phyloP scores from a whole-genome alignment of 2,329 filamentous ascomycete species.

The Microsporum audouinii region DNA sequence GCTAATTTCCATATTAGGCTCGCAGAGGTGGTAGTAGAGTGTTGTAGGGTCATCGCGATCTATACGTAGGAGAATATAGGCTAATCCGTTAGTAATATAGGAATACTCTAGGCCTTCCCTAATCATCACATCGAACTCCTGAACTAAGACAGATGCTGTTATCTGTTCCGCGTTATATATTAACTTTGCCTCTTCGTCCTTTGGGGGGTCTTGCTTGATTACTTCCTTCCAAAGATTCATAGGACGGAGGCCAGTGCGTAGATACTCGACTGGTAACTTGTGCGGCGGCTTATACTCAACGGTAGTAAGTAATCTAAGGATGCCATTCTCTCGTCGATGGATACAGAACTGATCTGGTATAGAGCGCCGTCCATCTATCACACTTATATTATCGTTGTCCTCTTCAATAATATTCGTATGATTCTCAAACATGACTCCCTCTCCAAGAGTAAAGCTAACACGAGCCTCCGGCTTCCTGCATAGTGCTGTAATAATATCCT shows the following conservation, averaged over 20 bases:
- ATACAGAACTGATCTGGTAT: slow-evolving; percentile 17
- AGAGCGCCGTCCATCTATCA: slow-evolving; percentile 1
- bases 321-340: slow-evolving; percentile 2
- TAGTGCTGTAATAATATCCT: slow-evolving; percentile 17
- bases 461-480: slow-evolving; percentile 13
- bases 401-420: slow-evolving; percentile 14
- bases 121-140: slow-evolving; percentile 12
- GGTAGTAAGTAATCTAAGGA: slow-evolving; percentile 2
- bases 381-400: not conserved
- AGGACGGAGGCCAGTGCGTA: slow-evolving; percentile 12
- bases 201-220: slow-evolving; percentile 13
- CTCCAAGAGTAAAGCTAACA: not conserved
- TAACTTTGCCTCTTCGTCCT: slow-evolving; percentile 12
- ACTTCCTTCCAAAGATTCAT: slow-evolving; percentile 17
- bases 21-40: slow-evolving; percentile 21
- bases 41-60: slow-evolving; percentile 15
- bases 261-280: slow-evolving; percentile 13
- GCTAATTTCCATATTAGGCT: slow-evolving; percentile 17
- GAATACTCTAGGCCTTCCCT: slow-evolving; percentile 9
- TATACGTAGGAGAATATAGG: slow-evolving; percentile 13
- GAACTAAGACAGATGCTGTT: slow-evolving; percentile 12
- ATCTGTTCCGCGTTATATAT: slow-evolving; percentile 18
- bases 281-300: slow-evolving; percentile 18
- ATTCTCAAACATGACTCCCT: slow-evolving; percentile 16
- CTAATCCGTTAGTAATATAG: slow-evolving; percentile 6